Conservation (phyloP, 257 asterid genomes). For the Solanum pimpinellifolium region DNA sequence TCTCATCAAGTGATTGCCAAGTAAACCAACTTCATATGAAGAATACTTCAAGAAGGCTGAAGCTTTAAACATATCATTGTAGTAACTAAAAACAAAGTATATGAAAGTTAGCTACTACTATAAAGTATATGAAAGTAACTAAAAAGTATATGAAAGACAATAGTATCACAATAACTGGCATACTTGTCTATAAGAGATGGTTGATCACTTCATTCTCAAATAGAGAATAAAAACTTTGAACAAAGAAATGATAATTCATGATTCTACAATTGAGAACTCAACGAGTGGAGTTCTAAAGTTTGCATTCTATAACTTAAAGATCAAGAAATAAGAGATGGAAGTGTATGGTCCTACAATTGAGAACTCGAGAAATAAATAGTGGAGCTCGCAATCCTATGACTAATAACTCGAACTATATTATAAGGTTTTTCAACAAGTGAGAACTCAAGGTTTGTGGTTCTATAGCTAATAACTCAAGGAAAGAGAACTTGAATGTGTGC, state of each 20-base stretch:
- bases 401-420: not conserved
- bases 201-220: constrained; percentile 22
- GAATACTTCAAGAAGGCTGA: not conserved
- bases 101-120: too few species aligned
- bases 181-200: constrained; percentile 31
- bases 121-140: too few species aligned
- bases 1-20: not conserved
- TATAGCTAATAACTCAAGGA: not conserved
- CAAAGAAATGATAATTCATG: not conserved
- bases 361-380: not conserved
- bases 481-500: not conserved
- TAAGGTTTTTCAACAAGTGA: not conserved
- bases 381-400: not conserved
- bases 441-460: not conserved
- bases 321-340: not conserved
- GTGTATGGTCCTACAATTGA: not conserved
- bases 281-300: not conserved
- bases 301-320: not conserved
- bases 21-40: not conserved
- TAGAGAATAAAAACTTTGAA: constrained; percentile 18
- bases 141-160: not conserved
- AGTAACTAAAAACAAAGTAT: not conserved
- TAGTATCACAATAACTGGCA: not conserved
- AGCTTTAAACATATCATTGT: not conserved
- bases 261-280: not conserved